Conservation (phyloP, 148 eudicot genomes). For the Cornus controversa region DNA sequence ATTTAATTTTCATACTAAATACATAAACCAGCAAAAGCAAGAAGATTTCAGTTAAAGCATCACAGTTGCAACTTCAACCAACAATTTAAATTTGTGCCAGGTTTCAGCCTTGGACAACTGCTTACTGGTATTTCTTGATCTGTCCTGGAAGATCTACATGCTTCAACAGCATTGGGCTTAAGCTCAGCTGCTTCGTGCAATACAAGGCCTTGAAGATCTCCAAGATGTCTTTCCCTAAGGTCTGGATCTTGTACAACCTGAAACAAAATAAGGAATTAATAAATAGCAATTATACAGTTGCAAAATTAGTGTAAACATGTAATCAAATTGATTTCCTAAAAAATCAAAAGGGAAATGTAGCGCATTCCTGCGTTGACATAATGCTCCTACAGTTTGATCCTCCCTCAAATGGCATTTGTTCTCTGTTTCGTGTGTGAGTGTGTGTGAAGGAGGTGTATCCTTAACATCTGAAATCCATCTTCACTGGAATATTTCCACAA, state of each 20-base stretch:
- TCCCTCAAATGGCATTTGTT: too few relatives aligned
- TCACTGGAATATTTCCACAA: neutral
- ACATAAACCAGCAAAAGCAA: neutral
- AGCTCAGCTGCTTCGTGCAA: conserved; percentile 34
- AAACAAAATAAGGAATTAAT: conserved; percentile 1
- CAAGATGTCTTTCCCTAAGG: conserved; percentile 60
- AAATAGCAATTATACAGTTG: neutral
- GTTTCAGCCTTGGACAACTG: neutral
- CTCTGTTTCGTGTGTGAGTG: too few relatives aligned
- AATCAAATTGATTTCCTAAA: neutral
- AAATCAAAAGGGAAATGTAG: neutral
- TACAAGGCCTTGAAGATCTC: conserved; percentile 59
- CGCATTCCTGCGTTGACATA: too few relatives aligned
- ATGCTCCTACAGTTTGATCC: too few relatives aligned
- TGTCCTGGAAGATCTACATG: conserved; percentile 34
- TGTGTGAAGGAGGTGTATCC: too few relatives aligned
- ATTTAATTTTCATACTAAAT: too few relatives aligned
- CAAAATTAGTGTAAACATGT: neutral
- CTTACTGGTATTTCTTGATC: conserved; percentile 55
- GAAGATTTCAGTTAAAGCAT: neutral
- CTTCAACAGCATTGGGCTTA: conserved; percentile 37
- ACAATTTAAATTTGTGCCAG: neutral
- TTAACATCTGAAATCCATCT: too few relatives aligned
- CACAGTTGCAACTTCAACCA: neutral
- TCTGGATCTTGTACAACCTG: conserved; percentile 50